Evolutionary conservation across 176 grass and related monocot species (phyloP), one percentile per base, ranked within the genome.

Genomic region (Raddia guianensis): DNA sequence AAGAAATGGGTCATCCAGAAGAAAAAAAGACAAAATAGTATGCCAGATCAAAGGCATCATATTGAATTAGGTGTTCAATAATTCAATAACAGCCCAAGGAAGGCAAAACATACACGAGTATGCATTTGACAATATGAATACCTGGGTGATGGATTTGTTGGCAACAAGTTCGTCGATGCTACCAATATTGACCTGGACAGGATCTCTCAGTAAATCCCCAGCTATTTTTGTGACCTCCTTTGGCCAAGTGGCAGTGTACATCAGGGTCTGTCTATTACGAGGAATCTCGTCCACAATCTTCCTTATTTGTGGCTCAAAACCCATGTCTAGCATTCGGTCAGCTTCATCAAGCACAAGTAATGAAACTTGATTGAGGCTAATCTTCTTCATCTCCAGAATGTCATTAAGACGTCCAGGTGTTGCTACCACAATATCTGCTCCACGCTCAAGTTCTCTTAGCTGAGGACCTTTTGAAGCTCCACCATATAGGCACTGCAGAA

Each of bases 381-480:
- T 95, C 83, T 91, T 94, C 80, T 80, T 94, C 92, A 95, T 99
- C 57, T 99, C 96, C 16, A 99, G 80, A 19, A 99, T 89, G 76
- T 99, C 92, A 89, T 99, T 99, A 67, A 99, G 90, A 71, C 96
- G 92, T 72, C 96, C 96, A 86, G 96, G 96, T 88, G 96, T 99
- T 56, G 96, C 92, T 48, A 99, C 91, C 37, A 99, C 86, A 85
- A 99, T 90, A 79, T 93, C 96, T 68, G 96, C 90, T 84, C 92
- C 96, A 86, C 92, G 86, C 68, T 99, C 96, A 75, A 99, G 87
- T 75, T 99, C 96, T 87, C 84, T 95, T 61, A 99, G 67, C 86
- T 99, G 96, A 76, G 87, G 90, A 6, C 92, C 96, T 87, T 95
- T 99, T 49, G 92, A 83, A 75, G 96, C 93, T 73, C 96, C 96